phyloP scores from a whole-genome alignment of 176 grass and related monocot genomes.

The Canna indica region DNA sequence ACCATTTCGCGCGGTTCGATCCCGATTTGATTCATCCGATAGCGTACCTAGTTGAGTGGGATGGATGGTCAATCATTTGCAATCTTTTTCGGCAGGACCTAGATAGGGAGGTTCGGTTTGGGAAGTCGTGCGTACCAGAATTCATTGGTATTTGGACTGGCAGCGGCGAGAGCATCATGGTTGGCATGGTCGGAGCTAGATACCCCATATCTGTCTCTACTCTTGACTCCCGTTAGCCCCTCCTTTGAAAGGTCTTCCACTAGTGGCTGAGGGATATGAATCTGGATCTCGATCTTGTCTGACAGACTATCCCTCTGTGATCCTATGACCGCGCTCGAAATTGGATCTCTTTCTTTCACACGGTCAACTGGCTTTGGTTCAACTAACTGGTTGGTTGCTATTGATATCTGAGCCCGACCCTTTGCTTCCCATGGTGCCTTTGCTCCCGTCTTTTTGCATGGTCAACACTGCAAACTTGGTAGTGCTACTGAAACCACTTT shows the following conservation, averaged over 20 bases:
- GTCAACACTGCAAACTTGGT: no score
- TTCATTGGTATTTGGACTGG: not conserved
- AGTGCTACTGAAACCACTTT: not conserved
- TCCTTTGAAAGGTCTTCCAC: not conserved
- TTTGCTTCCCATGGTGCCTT: not conserved
- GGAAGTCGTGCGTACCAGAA: no score
- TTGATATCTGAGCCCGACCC: not conserved
- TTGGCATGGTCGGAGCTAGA: not conserved
- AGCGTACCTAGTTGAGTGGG: no score
- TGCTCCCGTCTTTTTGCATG: not conserved
- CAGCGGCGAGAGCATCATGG: not conserved
- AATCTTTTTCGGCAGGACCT: no score
- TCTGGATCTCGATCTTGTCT: not conserved
- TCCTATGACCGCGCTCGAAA: not conserved
- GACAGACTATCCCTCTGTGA: not conserved
- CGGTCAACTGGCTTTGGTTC: not conserved
- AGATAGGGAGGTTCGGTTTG: no score
- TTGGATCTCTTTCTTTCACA: not conserved
- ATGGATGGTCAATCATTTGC: no score
- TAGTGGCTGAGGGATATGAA: constrained; percentile 2
- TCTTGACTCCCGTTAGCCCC: not conserved
- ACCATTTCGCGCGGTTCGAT: no score
- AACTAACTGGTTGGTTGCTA: not conserved
- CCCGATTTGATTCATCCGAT: no score
- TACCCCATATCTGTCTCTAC: not conserved